Base-by-base conservation (phyloP, 2,329 filamentous ascomycete species). In the Fusarium tuaranense region DNA sequence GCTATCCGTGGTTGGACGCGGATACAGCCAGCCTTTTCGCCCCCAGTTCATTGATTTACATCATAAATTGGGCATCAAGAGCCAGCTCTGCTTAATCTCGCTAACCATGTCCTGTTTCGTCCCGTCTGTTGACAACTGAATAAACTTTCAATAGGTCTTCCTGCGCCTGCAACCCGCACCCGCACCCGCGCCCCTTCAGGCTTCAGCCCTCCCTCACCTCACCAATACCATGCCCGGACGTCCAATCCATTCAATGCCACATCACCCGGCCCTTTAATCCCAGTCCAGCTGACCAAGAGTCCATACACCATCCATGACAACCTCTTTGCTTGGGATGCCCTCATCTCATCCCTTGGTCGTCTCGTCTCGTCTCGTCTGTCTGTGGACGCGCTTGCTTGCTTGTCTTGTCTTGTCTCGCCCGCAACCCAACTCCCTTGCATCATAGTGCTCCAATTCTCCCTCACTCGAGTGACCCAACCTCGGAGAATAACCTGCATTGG, bases 41-140 rank as follows among this genome's bases (percentile, higher is more conserved):
- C 72, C 62, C 66, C 48, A 73, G 63, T 72, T 61, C 70, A 75
- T 75, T 75, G 72, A 75, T 75, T 75, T 75, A 75, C 61, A 75
- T 46, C 32, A 68, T 44, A 36, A 41, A 67, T 59, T 68, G 63
- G 51, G 63, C 48, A 63, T 73, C 63, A 32, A 51, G 7, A 41
- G 53, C 27, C 32, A 30, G 57, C 34, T 60, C 25, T 65, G 51
- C 39, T 44, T 39, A 57, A 75, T 64, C 51, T 65, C 58, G 48
- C 65, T 68, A 70, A 65, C 36, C 12, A 41, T 27, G 13, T 41
- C 25, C 27, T 41, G 20, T 20, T 25, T 27, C 14, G 20, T 41
- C 20, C 30, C 46, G 20, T 53, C 34, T 20, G 41, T 62, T 57
- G 66, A 58, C 41, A 64, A 44, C 41, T 30, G 5, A 48, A 51